Percentiles rank a stretch among this genome's conserved stretches.
Evolutionary conservation across 441 rosid genomes (phyloP).

Genomic region (Isatis lusitanica): DNA sequence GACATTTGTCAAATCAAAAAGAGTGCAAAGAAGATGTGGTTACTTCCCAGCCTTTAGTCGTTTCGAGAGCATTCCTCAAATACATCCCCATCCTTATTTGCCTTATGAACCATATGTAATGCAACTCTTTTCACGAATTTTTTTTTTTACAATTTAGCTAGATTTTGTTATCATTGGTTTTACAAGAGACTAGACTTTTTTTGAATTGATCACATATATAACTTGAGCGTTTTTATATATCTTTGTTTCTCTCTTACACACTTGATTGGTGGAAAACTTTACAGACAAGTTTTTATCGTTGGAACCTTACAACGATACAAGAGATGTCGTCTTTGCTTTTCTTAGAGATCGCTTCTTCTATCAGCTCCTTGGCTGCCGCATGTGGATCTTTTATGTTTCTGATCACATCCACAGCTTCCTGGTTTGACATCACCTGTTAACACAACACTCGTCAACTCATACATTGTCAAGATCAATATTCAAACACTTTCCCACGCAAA

Average conservation of each 20-base stretch:
- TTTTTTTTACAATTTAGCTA: not conserved
- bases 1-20: too few relatives aligned
- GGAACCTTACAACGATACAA: slow-evolving; percentile 63
- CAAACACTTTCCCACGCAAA: not conserved
- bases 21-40: too few relatives aligned
- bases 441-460: not conserved
- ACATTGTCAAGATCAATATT: not conserved
- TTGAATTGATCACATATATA: not conserved
- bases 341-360: slow-evolving; percentile 56
- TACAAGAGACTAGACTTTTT: not conserved
- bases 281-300: not conserved
- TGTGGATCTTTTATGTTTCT: slow-evolving; percentile 60
- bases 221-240: not conserved
- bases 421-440: slow-evolving; percentile 58
- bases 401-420: slow-evolving; percentile 55
- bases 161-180: not conserved
- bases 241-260: not conserved
- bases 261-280: not conserved
- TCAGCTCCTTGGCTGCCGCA: slow-evolving; percentile 60
- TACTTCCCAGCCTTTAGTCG: too few relatives aligned
- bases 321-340: slow-evolving; percentile 81
- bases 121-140: not conserved
- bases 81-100: too few relatives aligned
- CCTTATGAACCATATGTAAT: not conserved
- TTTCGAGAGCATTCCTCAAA: too few relatives aligned